A percentile compares a stretch with the other conserved stretches of the same genome.
These are phyloP conservation scores for Rosa persica DNA, from an alignment of 306 rosid genomes.

Conservation along the genomic window DNA sequence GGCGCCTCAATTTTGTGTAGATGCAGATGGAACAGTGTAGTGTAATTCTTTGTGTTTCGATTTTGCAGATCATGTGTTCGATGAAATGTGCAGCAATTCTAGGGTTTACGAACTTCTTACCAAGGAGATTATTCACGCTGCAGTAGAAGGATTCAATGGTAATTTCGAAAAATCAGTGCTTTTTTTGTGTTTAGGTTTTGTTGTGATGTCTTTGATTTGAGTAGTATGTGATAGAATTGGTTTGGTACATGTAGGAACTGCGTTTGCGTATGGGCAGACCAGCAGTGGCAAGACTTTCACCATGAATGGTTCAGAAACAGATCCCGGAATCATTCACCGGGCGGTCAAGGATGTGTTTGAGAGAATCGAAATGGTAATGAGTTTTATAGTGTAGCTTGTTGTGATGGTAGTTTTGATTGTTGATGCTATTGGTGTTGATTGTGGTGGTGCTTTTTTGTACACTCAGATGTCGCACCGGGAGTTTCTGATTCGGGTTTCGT, in stretches of 20 bases:
- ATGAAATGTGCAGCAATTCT: conserved; percentile 64
- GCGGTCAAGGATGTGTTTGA: conserved; percentile 77
- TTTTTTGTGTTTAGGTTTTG: background rate
- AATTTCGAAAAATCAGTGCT: background rate
- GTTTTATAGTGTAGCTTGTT: background rate
- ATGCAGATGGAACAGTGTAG: background rate
- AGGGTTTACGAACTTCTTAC: conserved; percentile 77
- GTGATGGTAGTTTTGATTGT: conserved; percentile 1
- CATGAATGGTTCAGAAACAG: conserved; percentile 83
- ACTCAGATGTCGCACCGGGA: conserved; percentile 71
- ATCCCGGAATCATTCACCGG: conserved; percentile 78
- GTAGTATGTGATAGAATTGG: background rate
- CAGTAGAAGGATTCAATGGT: conserved; percentile 92
- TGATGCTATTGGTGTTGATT: conserved; percentile 19
- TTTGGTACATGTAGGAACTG: conserved; percentile 62
- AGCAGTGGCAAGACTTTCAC: conserved; percentile 99
- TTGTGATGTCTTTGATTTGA: background rate
- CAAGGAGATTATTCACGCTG: conserved; percentile 82
- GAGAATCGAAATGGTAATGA: conserved; percentile 62
- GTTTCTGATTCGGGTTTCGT: conserved; percentile 85
- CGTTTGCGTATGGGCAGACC: conserved; percentile 97
- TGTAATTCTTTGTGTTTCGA: background rate
- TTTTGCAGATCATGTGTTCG: conserved; percentile 75
- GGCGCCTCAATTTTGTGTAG: background rate
- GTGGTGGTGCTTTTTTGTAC: conserved; percentile 8